Evolutionary conservation across 192 early-diverging fungal genomes (phyloP).

Genomic region (Gigaspora rosea): DNA sequence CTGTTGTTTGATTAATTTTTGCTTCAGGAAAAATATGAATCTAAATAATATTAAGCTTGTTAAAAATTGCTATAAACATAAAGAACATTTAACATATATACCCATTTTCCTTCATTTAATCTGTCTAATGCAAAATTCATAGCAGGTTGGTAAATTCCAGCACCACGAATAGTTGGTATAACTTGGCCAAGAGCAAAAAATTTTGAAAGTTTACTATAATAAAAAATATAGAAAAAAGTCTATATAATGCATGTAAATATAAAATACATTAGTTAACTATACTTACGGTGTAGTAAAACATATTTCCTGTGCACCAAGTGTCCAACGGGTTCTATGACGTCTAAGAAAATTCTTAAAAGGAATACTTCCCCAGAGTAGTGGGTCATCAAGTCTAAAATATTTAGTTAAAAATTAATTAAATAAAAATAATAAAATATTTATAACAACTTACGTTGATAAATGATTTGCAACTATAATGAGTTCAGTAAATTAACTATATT

Average conservation of each 20-base stretch:
- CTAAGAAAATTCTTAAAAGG: conserved; percentile 55
- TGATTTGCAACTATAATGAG: conserved; percentile 67
- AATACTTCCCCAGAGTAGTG: conserved; percentile 73
- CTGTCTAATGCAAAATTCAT: conserved; percentile 76
- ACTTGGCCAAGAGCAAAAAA: conserved; percentile 83
- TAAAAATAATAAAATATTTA: neutral
- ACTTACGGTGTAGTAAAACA: conserved; percentile 74
- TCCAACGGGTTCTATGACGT: conserved; percentile 69
- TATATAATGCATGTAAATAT: neutral
- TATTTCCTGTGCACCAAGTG: conserved; percentile 85
- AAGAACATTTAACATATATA: neutral
- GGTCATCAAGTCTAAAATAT: conserved; percentile 62
- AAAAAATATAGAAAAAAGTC: neutral
- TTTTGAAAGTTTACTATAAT: conserved; percentile 44
- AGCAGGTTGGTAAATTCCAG: conserved; percentile 81
- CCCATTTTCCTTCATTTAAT: conserved; percentile 72
- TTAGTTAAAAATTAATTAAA: neutral
- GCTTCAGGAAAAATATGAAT: conserved; percentile 91
- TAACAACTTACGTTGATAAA: conserved; percentile 53
- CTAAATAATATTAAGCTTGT: neutral
- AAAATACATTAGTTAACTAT: neutral
- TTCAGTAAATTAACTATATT: neutral
- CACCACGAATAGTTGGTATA: conserved; percentile 81
- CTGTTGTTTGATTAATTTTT: conserved; percentile 62
- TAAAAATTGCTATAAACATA: neutral